Evolutionary conservation across 2,329 filamentous ascomycete genomes (phyloP), one percentile per base, ranked within the genome.

Genomic region (Zymoseptoria passerinii): DNA sequence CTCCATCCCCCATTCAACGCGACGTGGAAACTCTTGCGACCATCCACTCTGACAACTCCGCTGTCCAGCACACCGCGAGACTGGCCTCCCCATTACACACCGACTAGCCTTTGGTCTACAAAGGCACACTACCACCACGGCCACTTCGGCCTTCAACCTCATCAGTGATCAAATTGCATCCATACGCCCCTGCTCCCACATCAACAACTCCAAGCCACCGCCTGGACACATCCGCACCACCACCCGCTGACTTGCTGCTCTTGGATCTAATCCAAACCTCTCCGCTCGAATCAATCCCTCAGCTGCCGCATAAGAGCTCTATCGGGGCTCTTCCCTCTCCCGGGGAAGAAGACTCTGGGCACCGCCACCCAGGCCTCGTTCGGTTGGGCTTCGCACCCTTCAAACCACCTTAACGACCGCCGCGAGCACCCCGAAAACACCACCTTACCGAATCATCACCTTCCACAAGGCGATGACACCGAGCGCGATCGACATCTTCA

Each of bases 301-400:
- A 95, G 90, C 92, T 97, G 94, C 94, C 94, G 94, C 92, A 99
- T 99, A 97, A 90, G 89, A 95, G 88, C 86, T 84, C 84, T 87
- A 87, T 85, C 84, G 83, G 86, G 89, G 88, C 92, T 95, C 92
- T 97, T 97, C 92, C 92, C 96, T 92, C 94, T 81, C 81, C 80
- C 78, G 81, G 80, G 78, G 92, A 92, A 94, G 94, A 92, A 95
- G 94, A 94, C 90, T 96, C 91, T 89, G 90, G 90, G 88, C 90
- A 89, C 90, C 88, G 90, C 87, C 89, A 74, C 71, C 71, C 61
- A 67, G 61, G 65, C 62, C 61, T 63, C 89, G 85, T 86, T 87
- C 83, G 87, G 82, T 82, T 89, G 83, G 90, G 87, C 86, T 88
- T 90, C 83, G 89, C 90, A 81, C 88, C 87, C 79, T 95, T 92